Percentiles rank a stretch among this genome's conserved stretches.
These are phyloP conservation scores for Conidiobolus incongruus DNA, from an alignment of 371 early-diverging fungal species.

Conservation along the genomic window DNA sequence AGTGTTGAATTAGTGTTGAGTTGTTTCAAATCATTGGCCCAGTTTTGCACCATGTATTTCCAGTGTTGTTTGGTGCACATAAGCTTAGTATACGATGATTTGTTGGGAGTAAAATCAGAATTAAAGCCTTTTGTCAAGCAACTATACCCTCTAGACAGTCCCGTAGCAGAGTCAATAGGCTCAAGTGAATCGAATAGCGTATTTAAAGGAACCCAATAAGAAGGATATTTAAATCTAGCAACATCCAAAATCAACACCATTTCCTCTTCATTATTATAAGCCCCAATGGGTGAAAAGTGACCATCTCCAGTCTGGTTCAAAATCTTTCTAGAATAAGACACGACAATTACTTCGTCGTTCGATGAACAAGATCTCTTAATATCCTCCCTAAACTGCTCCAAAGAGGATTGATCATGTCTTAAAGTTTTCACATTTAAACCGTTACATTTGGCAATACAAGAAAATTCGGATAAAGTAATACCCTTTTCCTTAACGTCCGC, in stretches of 20 bases:
- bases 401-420: slow-evolving; percentile 31
- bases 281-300: slow-evolving; percentile 15
- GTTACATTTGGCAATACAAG: slow-evolving; percentile 16
- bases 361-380: slow-evolving; percentile 34
- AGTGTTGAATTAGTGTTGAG: too few species aligned
- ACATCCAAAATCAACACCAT: slow-evolving; percentile 66
- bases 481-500: slow-evolving; percentile 61
- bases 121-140: background rate
- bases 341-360: slow-evolving; percentile 62
- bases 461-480: slow-evolving; percentile 72
- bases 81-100: too few species aligned
- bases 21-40: too few species aligned
- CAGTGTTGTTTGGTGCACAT: too few species aligned
- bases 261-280: slow-evolving; percentile 17
- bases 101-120: too few species aligned
- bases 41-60: too few species aligned
- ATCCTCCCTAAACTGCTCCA: slow-evolving; percentile 55
- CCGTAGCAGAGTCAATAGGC: slow-evolving; percentile 58
- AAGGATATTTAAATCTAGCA: slow-evolving; percentile 68
- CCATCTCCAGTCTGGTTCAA: slow-evolving; percentile 78
- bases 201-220: slow-evolving; percentile 46
- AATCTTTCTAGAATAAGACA: slow-evolving; percentile 53
- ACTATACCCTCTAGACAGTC: slow-evolving; percentile 49
- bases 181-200: slow-evolving; percentile 54
- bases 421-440: slow-evolving; percentile 33